Percentiles rank a stretch among this genome's conserved stretches.
phyloP scores from a whole-genome alignment of 345 rosid genomes.

The Kernera saxatilis region DNA sequence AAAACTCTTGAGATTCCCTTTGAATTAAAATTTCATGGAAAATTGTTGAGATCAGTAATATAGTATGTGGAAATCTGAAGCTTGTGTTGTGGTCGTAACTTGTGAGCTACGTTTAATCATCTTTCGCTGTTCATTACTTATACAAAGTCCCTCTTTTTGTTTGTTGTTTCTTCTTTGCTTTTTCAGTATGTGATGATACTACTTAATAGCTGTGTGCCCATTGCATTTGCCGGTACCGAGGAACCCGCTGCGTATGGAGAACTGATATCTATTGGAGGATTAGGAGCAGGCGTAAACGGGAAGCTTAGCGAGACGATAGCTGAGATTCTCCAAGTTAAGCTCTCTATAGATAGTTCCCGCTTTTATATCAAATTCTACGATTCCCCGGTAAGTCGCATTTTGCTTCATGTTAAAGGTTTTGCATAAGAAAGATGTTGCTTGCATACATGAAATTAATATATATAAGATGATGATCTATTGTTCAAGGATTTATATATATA shows the following conservation, averaged over 20 bases:
- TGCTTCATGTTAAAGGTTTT: neutral
- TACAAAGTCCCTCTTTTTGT: neutral
- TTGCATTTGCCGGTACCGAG: slow-evolving; percentile 84
- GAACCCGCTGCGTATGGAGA: slow-evolving; percentile 92
- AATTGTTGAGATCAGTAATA: neutral
- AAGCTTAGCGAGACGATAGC: slow-evolving; percentile 74
- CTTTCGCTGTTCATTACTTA: neutral
- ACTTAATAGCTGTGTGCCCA: slow-evolving; percentile 78
- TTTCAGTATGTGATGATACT: slow-evolving; percentile 88
- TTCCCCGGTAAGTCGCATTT: slow-evolving; percentile 44
- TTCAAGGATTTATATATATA: neutral
- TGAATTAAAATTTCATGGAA: neutral
- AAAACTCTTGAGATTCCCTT: neutral
- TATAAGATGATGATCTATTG: neutral
- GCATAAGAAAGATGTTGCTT: neutral
- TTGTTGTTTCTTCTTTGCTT: neutral
- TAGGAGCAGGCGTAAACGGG: slow-evolving; percentile 65
- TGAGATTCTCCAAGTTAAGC: slow-evolving; percentile 79
- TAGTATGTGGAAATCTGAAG: neutral
- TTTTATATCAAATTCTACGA: slow-evolving; percentile 84
- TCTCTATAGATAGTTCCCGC: slow-evolving; percentile 74
- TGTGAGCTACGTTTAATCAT: neutral
- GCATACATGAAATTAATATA: neutral
- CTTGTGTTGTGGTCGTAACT: neutral
- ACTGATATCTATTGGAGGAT: slow-evolving; percentile 76